Base-by-base conservation (phyloP, 805 yeast species). In the Candida sithepensis region DNA sequence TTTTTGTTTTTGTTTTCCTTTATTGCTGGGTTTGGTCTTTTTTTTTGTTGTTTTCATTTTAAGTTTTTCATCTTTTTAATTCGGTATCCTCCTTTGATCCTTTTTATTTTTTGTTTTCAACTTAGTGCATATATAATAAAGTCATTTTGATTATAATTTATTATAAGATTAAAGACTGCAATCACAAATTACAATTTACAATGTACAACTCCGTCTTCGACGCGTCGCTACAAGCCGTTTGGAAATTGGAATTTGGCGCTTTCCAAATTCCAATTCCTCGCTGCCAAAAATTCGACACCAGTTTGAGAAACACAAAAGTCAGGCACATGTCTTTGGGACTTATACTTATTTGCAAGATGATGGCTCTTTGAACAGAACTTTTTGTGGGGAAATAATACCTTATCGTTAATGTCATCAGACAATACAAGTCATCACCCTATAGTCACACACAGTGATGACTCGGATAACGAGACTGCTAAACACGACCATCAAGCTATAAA, bases 401-500 rank as follows among this genome's bases (percentile, higher is more conserved):
- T 16, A 10, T 5, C 13, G 21, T 20, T 3, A 5, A 37, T 37
- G 39, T 20, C 39, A 4, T 21, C 39, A 37, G 16, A 37, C 2
- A 13, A 20, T 10, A 20, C 22, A 20, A 14, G 13, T 1, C 39
- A 37, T 20, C 26, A 37, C 14, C n/a, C n/a, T n/a, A 14, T 20
- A 14, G 16, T 13, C 26, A 30, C 34, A 10, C 34, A 30, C 14
- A 30, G 34, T 30, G 30, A 42, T 22, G 24, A 30, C 12, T 47
- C 34, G 18, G 43, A 39, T 3, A 46, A 43, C 7, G 52, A 46
- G 12, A 56, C 52, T 3, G 41, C 51, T 13, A 57, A 52, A 14
- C 53, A 54, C 22, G 67, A 61, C 46, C 66, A 61, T 20, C 62
- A 57, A 38, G 34, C 60, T 3, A 48, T 62, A 24, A 60, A 61